Conservation (phyloP, 2,329 filamentous ascomycete species). For the Didymella pinodella region DNA sequence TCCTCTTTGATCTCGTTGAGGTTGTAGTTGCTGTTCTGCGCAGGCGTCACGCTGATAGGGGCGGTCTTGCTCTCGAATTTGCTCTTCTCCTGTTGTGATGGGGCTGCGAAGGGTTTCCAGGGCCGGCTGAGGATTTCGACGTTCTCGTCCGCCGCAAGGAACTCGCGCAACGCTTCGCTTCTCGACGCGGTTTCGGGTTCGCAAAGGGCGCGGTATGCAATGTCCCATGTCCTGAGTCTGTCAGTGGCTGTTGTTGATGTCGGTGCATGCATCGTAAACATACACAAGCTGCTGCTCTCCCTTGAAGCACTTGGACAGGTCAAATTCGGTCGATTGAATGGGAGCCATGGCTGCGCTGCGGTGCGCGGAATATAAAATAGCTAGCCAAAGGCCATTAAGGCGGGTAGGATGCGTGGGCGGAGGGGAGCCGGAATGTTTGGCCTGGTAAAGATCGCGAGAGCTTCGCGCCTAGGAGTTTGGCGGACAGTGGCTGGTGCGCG, state of each 20-base stretch:
- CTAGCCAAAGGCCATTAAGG: conserved; percentile 48
- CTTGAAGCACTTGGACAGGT: conserved; percentile 83
- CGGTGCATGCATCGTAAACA: conserved; percentile 48
- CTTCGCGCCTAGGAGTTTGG: conserved; percentile 29
- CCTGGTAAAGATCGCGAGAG: conserved; percentile 25
- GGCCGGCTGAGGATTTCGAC: conserved; percentile 73
- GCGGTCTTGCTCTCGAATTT: conserved; percentile 85
- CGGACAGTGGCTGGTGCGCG: conserved; percentile 17
- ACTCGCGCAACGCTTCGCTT: conserved; percentile 63
- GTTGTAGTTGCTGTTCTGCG: conserved; percentile 71
- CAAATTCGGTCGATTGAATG: conserved; percentile 61
- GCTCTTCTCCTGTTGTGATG: conserved; percentile 69
- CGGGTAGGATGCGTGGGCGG: conserved; percentile 24
- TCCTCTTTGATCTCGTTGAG: conserved; percentile 84
- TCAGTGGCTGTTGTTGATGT: conserved; percentile 21
- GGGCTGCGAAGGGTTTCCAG: conserved; percentile 70
- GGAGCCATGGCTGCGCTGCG: conserved; percentile 50
- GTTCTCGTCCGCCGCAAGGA: conserved; percentile 75
- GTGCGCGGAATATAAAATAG: conserved; percentile 39
- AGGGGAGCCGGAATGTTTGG: conserved; percentile 34
- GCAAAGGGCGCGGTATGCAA: conserved; percentile 63
- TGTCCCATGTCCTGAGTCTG: conserved; percentile 67
- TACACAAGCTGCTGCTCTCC: conserved; percentile 84
- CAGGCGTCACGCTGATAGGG: conserved; percentile 81
- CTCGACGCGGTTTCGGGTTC: conserved; percentile 55